Conservation (phyloP, 1,139 yeast genomes). For the Tardiomyces depauwii region DNA sequence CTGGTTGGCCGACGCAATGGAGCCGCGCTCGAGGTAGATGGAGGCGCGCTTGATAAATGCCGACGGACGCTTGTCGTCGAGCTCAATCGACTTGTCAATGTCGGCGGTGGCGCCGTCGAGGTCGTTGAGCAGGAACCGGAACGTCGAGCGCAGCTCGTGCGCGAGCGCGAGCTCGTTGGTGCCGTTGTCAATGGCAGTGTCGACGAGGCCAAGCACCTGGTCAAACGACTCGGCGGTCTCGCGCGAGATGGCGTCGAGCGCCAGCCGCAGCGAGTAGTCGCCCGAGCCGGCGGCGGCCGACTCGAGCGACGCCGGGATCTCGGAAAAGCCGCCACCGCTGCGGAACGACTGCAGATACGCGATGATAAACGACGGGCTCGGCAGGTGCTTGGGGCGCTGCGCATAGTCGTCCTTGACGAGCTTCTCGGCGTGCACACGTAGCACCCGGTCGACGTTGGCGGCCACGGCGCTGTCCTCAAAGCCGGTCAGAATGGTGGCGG, state of each 20-base stretch:
- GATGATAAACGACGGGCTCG: slow-evolving; percentile 75
- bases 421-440: slow-evolving; percentile 60
- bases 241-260: slow-evolving; percentile 48
- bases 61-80: slow-evolving; percentile 63
- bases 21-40: slow-evolving; percentile 66
- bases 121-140: slow-evolving; percentile 73
- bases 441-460: slow-evolving; percentile 75
- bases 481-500: slow-evolving; percentile 33
- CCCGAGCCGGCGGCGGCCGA: slow-evolving; percentile 44
- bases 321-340: slow-evolving; percentile 15
- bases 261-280: slow-evolving; percentile 58
- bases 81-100: slow-evolving; percentile 51
- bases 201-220: slow-evolving; percentile 56
- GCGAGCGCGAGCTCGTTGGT: slow-evolving; percentile 45
- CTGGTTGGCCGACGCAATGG: slow-evolving; percentile 45
- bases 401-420: slow-evolving; percentile 51
- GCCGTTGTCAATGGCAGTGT: slow-evolving; percentile 46
- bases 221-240: slow-evolving; percentile 66
- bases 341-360: slow-evolving; percentile 77
- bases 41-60: slow-evolving; percentile 78
- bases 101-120: slow-evolving; percentile 48
- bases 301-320: slow-evolving; percentile 26
- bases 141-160: slow-evolving; percentile 72
- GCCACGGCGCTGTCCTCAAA: slow-evolving; percentile 72
- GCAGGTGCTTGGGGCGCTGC: slow-evolving; percentile 47